Evolutionary conservation across 192 early-diverging fungal genomes (phyloP).

Genomic region (Coemansia sp.): DNA sequence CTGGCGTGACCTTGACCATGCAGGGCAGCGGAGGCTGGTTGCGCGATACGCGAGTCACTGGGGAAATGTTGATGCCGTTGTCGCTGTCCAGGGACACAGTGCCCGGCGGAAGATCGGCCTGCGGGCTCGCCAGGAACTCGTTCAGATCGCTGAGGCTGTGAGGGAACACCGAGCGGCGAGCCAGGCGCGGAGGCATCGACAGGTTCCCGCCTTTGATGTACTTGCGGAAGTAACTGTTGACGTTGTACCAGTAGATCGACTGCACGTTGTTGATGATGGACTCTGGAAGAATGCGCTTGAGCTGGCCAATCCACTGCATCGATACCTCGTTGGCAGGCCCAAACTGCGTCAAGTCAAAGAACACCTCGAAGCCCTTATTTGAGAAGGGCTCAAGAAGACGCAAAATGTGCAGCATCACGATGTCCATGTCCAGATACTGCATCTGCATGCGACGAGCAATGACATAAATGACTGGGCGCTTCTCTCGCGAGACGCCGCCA

Average conservation of each 20-base stretch:
- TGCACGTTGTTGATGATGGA: slow-evolving; percentile 63
- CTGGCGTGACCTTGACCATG: slow-evolving; percentile 74
- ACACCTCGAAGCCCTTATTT: slow-evolving; percentile 71
- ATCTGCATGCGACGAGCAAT: slow-evolving; percentile 72
- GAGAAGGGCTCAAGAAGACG: slow-evolving; percentile 66
- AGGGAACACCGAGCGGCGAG: slow-evolving; percentile 68
- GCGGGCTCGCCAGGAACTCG: slow-evolving; percentile 68
- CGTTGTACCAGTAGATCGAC: slow-evolving; percentile 76
- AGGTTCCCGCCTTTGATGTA: slow-evolving; percentile 56
- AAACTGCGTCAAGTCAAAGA: slow-evolving; percentile 82
- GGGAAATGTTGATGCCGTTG: slow-evolving; percentile 59
- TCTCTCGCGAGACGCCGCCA: slow-evolving; percentile 71
- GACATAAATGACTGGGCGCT: slow-evolving; percentile 80
- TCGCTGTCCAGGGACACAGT: slow-evolving; percentile 75
- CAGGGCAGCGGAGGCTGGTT: slow-evolving; percentile 68
- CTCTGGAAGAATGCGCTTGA: slow-evolving; percentile 70
- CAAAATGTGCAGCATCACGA: slow-evolving; percentile 72
- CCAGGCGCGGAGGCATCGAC: slow-evolving; percentile 54
- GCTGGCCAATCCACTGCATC: slow-evolving; percentile 68
- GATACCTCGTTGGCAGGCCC: slow-evolving; percentile 76
- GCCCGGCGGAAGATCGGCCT: slow-evolving; percentile 73
- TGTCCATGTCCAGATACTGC: slow-evolving; percentile 81
- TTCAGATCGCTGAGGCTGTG: slow-evolving; percentile 65
- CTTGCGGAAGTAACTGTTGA: slow-evolving; percentile 74
- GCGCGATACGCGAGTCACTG: slow-evolving; percentile 67